A percentile compares a stretch with the other conserved stretches of the same genome.
These are phyloP conservation scores for Wickerhamomyces subpelliculosus DNA, from an alignment of 805 yeast genomes.

Conservation along the genomic window DNA sequence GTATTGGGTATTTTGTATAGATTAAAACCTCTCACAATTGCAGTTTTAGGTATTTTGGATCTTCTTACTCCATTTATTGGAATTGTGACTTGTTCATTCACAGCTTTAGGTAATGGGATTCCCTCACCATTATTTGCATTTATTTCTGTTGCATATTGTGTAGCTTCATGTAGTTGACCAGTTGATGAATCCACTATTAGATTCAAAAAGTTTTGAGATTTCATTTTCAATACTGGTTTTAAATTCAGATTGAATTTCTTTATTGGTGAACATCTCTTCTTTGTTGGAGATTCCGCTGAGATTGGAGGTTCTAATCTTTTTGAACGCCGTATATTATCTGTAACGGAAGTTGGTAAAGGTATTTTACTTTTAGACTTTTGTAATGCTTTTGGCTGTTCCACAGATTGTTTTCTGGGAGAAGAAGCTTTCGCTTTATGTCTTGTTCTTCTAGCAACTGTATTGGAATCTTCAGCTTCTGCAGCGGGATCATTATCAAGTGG, in stretches of 20 bases:
- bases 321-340: constrained; percentile 14
- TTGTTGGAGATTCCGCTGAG: neutral
- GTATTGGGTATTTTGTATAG: neutral
- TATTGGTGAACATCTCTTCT: constrained; percentile 13
- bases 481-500: neutral
- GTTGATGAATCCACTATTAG: constrained; percentile 56
- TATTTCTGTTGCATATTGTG: constrained; percentile 62
- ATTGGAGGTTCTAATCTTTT: constrained; percentile 10
- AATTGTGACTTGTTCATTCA: constrained; percentile 52
- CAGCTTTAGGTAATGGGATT: constrained; percentile 52
- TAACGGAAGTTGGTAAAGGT: constrained; percentile 9
- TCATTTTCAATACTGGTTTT: constrained; percentile 11
- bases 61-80: constrained; percentile 26
- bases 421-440: neutral
- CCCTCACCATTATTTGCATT: constrained; percentile 58
- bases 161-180: constrained; percentile 55
- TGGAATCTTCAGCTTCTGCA: neutral
- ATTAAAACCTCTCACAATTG: constrained; percentile 11
- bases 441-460: neutral
- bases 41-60: constrained; percentile 11
- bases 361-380: constrained; percentile 12
- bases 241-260: constrained; percentile 3
- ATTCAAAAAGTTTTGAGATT: constrained; percentile 21
- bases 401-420: neutral
- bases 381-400: neutral